Percentiles rank a stretch among this genome's conserved stretches.
These are phyloP conservation scores for Cordyceps farinosa DNA, from an alignment of 2,329 filamentous ascomycete species.

Conservation along the genomic window DNA sequence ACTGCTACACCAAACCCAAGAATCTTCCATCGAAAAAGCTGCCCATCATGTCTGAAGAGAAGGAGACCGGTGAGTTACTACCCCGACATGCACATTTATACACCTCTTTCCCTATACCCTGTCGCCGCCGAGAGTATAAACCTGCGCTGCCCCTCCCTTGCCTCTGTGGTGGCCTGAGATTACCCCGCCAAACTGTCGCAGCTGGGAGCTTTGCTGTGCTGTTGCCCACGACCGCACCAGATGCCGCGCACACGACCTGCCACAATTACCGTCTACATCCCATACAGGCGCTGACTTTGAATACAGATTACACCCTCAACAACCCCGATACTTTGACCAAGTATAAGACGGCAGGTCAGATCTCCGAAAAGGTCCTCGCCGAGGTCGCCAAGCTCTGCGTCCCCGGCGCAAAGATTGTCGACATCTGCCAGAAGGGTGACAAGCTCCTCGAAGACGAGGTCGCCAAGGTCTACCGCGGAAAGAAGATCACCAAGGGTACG, in stretches of 20 bases:
- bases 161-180: conserved; percentile 10
- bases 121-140: not conserved
- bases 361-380: conserved; percentile 93
- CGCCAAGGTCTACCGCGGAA: conserved; percentile 94
- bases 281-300: not conserved
- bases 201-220: conserved; percentile 7
- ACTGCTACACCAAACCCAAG: conserved; percentile 17
- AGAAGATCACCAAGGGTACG: conserved; percentile 89
- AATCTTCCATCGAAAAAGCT: conserved; percentile 22
- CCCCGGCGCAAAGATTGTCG: conserved; percentile 86
- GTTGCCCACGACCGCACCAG: not conserved
- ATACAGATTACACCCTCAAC: conserved; percentile 77
- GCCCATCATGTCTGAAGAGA: conserved; percentile 44
- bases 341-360: conserved; percentile 94
- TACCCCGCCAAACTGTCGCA: conserved; percentile 18
- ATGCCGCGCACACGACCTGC: conserved; percentile 14
- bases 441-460: conserved; percentile 92
- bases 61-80: conserved; percentile 42
- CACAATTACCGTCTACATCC: not conserved
- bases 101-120: not conserved
- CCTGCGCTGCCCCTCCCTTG: conserved; percentile 11
- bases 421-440: conserved; percentile 93
- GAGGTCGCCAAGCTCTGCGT: conserved; percentile 71
- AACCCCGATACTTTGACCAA: conserved; percentile 96
- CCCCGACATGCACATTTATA: not conserved